Evolutionary conservation across 2,329 filamentous ascomycete species (phyloP), one percentile per base, ranked within the genome.

Genomic region (Ceratocystis huliohia): DNA sequence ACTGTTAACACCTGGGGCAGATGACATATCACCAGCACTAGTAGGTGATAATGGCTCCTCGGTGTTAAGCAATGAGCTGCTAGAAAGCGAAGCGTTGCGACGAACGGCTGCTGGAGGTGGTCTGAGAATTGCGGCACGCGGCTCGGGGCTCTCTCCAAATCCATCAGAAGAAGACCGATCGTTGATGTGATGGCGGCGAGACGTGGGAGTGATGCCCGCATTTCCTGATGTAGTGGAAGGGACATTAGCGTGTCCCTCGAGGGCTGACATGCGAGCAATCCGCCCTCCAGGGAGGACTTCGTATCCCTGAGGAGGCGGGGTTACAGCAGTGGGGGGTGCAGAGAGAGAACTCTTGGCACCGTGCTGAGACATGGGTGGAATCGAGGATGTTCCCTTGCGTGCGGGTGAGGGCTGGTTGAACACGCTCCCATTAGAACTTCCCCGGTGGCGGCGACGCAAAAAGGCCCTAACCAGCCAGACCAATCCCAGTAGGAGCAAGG

Each of bases 181-280:
- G 61, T 83, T 80, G 65, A 75, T 76, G 68, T 75, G 76, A 25
- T 71, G 79, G 78, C 64, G 61, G 46, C 45, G 68, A 20, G 65
- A 68, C 13, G 37, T 66, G 37, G 67, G 67, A 17, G 67, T 66
- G 53, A 65, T 61, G 15, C 66, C 64, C 22, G 37, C 53, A 64
- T 30, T 53, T 28, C 64, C 64, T 22, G 67, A 66, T 4, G 56
- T 59, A n/a, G 66, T 68, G 1, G 80, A 80, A 0, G 84, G 81
- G 2, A 84, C 84, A 25, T 85, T 82, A 0, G 85, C 84, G 65
- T 87, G 84, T 4, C 86, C 87, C 76, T 96, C 93, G 64, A 99
- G 77, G 44, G 94, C 94, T 48, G 93, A 92, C 94, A 99, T 97
- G 66, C 94, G 87, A 48, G 94, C 90, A 68, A 99, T 94, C 69